Base-by-base conservation (phyloP, 305 asterid genomes). In the Fraxinus greggii region DNA sequence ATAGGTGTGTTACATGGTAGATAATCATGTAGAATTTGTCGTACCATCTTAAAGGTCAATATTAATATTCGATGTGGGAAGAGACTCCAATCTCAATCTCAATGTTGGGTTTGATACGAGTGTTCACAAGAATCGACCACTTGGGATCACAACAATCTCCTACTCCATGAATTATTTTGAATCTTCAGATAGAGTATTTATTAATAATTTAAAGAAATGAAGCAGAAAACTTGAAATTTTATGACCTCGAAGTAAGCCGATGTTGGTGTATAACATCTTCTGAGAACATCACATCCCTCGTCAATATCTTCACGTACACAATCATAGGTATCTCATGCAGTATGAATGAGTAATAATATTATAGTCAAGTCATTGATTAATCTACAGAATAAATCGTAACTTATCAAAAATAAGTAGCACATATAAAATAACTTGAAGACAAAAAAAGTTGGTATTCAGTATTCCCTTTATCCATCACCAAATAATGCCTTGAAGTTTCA, bases 401-500 rank as follows among this genome's bases (percentile, higher is more conserved):
- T 21, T 13, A 33, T 17, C 15, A 51, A 54, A 28, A 29, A 28
- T 4, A 67, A 12, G 48, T 3, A 67, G 70, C 7, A 6, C 17
- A 67, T 23, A 21, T 59, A 76, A 9, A 79, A 61, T 15, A 32
- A 48, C n/a, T 36, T 24, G 75, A 42, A 77, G 15, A 72, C 63
- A 81, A 72, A 75, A 29, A 51, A 80, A 80, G 21, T 84, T 40
- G 83, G 42, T 31, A 70, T 31, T 15, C 23, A 13, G 38, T 13
- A 28, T 70, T 48, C 56, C 59, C 75, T 51, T 79, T 79, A 54
- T 70, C 59, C 73, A 70, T 63, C 32, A 35, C 83, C 51, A 51
- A 81, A 72, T 17, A 54, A 33, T 83, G 80, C 81, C 76, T 56
- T 75, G 7, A 28, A 83, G 54, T 74, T 48, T 85, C 29, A 65